Evolutionary conservation across 2,329 filamentous ascomycete genomes (phyloP), one percentile per base, ranked within the genome.

Genomic region (Pseudopithomyces maydicus): DNA sequence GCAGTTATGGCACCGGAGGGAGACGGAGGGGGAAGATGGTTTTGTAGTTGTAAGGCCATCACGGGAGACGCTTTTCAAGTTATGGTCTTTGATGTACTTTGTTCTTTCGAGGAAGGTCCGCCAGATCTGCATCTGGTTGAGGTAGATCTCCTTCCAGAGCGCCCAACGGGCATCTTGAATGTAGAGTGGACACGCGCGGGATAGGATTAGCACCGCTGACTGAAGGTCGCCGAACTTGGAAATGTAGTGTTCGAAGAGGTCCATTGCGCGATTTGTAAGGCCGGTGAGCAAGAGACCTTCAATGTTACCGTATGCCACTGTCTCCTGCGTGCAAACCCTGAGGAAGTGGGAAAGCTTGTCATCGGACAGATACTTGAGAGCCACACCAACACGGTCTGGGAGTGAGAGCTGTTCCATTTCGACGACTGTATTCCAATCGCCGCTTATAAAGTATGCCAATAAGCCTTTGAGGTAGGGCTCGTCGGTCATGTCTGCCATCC

Each of bases 381-480:
- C 91, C 26, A 94, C 84, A 54, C 87, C 90, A 19, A 90, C 84
- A 35, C 91, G 87, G 70, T 94, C 90, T 12, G 87, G 83, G 2
- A 95, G 82, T 1, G 90, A 88, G 2, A 96, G 82, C 26, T 90
- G 89, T 19, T 83, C 80, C 70, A 92, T 90, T 61, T 88, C 85
- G 38, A 90, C 88, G 39, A 95, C 89, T 39, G 84, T 83, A 17
- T 84, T 80, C 91, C 91, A 95, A 71, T 92, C 85, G 4, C 89
- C 88, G 0, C 88, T 91, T 10, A 88, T 87, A 58, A 95, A 90
- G 63, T 91, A 87, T 2, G 88, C 87, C 22, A 91, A 90, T 46
- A 95, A 89, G 6, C 90, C 90, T 54, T 90, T 88, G 22, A 95
- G 83, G 69, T 93, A 94, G 0, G 90, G 88, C 66, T 95, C 90